A percentile compares a stretch with the other conserved stretches of the same genome.
Evolutionary conservation across 2,329 filamentous ascomycete genomes (phyloP).

Genomic region (Penicillium expansum): DNA sequence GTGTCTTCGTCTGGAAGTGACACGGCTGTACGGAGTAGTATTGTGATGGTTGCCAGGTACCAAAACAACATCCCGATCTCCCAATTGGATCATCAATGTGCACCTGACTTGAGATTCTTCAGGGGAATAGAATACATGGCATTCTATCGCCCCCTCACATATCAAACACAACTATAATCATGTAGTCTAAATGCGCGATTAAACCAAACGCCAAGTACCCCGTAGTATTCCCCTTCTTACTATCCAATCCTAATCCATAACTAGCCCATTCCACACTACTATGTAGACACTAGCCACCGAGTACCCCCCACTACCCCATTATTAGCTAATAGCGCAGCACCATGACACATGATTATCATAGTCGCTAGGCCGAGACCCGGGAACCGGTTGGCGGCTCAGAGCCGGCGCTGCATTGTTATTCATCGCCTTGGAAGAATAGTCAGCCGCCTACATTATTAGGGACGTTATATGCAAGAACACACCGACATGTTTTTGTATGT

Average conservation of each 20-base stretch:
- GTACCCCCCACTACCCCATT: neutral
- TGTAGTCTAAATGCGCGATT: neutral
- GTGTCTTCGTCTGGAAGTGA: neutral
- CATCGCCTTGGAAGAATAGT: neutral
- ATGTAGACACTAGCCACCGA: neutral
- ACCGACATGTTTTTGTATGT: too few relatives aligned
- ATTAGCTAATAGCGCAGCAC: conserved; percentile 22
- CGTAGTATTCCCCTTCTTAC: neutral
- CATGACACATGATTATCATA: conserved; percentile 24
- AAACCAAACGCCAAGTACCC: neutral
- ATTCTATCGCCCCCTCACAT: neutral
- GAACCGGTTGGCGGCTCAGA: neutral
- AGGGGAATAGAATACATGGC: neutral
- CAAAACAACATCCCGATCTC: neutral
- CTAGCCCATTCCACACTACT: neutral
- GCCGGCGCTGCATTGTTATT: neutral
- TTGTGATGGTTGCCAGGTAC: neutral
- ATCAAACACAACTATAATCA: neutral
- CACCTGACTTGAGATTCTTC: neutral
- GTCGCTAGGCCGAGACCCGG: conserved; percentile 14
- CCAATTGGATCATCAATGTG: conserved; percentile 1
- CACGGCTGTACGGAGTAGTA: neutral
- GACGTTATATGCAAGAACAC: too few relatives aligned
- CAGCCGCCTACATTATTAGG: neutral
- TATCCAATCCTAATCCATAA: neutral